These are phyloP conservation scores for Fusarium newnesense DNA, from an alignment of 2,329 filamentous ascomycete species.

Conservation along the genomic window DNA sequence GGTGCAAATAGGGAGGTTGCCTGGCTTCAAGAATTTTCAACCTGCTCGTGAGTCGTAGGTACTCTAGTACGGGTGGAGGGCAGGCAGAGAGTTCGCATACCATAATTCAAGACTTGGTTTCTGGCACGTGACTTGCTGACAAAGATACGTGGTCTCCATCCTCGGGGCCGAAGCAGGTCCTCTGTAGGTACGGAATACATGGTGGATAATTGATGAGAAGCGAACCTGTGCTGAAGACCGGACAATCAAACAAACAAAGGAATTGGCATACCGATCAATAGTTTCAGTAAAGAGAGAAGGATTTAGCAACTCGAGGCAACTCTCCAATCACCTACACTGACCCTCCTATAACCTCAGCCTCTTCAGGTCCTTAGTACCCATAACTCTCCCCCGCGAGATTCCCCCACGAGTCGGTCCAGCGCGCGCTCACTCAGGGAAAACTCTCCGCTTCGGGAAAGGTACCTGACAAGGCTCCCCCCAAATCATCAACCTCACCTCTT, in stretches of 20 bases:
- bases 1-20: no score
- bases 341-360: conserved; percentile 18
- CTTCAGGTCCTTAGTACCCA: conserved; percentile 37
- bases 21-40: neutral
- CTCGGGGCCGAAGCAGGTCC: conserved; percentile 26
- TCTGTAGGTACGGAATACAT: conserved; percentile 38
- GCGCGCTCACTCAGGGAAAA: conserved; percentile 46
- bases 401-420: conserved; percentile 30
- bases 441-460: conserved; percentile 55
- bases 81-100: neutral
- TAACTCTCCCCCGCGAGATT: conserved; percentile 27
- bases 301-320: neutral
- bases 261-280: neutral
- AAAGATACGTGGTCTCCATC: conserved; percentile 5
- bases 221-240: conserved; percentile 2
- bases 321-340: neutral
- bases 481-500: conserved; percentile 67
- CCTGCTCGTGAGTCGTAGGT: neutral
- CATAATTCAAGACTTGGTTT: neutral
- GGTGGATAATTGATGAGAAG: conserved; percentile 18
- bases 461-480: conserved; percentile 51
- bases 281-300: neutral
- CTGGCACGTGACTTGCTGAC: conserved; percentile 32
- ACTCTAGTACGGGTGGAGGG: no score
- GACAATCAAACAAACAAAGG: conserved; percentile 1